Conservation (phyloP, 1,139 yeast genomes). For the Saccharomycopsis crataegensis region DNA sequence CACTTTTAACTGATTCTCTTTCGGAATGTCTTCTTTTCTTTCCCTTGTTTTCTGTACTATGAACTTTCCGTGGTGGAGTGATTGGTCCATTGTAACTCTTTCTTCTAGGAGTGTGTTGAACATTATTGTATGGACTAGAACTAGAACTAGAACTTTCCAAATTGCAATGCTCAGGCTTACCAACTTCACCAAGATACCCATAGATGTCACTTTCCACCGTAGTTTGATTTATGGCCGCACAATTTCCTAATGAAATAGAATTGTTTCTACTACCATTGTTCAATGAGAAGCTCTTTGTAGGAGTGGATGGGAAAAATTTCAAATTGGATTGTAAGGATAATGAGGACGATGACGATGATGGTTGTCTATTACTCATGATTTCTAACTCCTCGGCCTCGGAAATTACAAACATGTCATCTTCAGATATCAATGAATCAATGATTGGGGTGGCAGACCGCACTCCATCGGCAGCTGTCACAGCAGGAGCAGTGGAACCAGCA, state of each 20-base stretch:
- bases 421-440: neutral
- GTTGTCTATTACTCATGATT: too few species aligned
- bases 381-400: constrained; percentile 10
- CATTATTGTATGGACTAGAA: neutral
- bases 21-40: constrained; percentile 11
- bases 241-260: too few species aligned
- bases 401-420: constrained; percentile 7
- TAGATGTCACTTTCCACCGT: neutral
- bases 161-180: neutral
- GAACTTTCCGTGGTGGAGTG: neutral
- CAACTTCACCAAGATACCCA: neutral
- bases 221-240: neutral
- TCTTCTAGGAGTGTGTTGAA: neutral
- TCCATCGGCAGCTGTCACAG: neutral
- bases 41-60: neutral
- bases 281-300: too few species aligned
- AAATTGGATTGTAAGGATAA: too few species aligned
- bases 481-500: neutral
- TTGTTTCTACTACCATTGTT: too few species aligned
- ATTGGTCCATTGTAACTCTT: neutral
- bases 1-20: constrained; percentile 2
- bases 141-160: too few species aligned
- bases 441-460: neutral
- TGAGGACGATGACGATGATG: too few species aligned
- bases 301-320: too few species aligned